These are phyloP conservation scores for Fusarium irregulare DNA, from an alignment of 2,329 filamentous ascomycete species.

Conservation along the genomic window DNA sequence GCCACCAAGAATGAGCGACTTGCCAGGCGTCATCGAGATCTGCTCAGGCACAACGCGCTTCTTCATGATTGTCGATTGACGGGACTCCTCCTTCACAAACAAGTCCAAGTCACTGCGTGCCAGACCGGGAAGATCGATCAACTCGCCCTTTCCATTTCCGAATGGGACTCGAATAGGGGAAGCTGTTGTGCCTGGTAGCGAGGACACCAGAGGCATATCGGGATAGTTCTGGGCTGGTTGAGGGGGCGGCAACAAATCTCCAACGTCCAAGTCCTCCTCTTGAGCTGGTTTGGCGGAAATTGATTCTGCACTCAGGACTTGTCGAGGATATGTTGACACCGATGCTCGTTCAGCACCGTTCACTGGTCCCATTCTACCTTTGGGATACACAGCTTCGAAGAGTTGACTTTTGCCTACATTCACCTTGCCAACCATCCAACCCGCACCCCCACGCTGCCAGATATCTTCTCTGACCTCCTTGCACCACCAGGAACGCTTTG, in stretches of 20 bases:
- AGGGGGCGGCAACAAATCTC: slow-evolving; percentile 78
- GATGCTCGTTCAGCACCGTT: slow-evolving; percentile 21
- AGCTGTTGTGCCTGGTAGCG: slow-evolving; percentile 91
- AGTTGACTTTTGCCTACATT: slow-evolving; percentile 97
- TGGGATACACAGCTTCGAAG: slow-evolving; percentile 88
- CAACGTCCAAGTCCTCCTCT: slow-evolving; percentile 52
- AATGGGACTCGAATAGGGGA: slow-evolving; percentile 95
- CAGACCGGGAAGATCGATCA: slow-evolving; percentile 92
- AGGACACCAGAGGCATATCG: slow-evolving; percentile 85
- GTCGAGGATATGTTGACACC: slow-evolving; percentile 33
- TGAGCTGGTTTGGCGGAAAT: slow-evolving; percentile 49
- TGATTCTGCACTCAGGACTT: slow-evolving; percentile 22
- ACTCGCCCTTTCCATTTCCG: slow-evolving; percentile 84
- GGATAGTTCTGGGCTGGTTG: slow-evolving; percentile 81
- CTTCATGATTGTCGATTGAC: slow-evolving; percentile 80
- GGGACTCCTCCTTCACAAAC: slow-evolving; percentile 75
- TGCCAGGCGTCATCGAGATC: slow-evolving; percentile 75
- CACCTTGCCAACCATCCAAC: slow-evolving; percentile 97
- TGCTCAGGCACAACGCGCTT: slow-evolving; percentile 79
- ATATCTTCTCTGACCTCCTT: slow-evolving; percentile 87
- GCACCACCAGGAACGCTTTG: slow-evolving; percentile 91
- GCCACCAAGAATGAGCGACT: slow-evolving; percentile 81
- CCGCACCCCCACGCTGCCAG: slow-evolving; percentile 82
- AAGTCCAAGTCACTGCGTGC: slow-evolving; percentile 77
- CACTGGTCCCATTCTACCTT: slow-evolving; percentile 65